phyloP scores from a whole-genome alignment of 1,139 yeast species.

The Lodderomyces parapsilosis region DNA sequence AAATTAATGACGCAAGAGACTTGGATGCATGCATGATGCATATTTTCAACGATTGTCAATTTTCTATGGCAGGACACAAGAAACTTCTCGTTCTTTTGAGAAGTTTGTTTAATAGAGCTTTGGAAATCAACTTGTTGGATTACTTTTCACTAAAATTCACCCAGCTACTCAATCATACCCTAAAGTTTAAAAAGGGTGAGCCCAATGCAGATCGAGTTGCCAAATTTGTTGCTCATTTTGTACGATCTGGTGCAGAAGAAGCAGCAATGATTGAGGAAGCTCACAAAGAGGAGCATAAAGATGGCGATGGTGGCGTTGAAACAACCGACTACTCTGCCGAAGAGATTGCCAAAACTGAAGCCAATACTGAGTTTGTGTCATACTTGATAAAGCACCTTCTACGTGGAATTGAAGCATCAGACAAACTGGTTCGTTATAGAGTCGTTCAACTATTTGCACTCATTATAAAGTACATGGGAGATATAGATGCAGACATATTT shows the following conservation, averaged over 20 bases:
- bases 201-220: slow-evolving; percentile 74
- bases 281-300: slow-evolving; percentile 21
- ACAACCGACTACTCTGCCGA: slow-evolving; percentile 14
- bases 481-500: slow-evolving; percentile 72
- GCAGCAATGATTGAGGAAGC: slow-evolving; percentile 28
- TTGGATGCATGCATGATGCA: slow-evolving; percentile 52
- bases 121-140: slow-evolving; percentile 50
- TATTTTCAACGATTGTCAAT: slow-evolving; percentile 81
- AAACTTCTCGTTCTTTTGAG: slow-evolving; percentile 66
- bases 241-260: slow-evolving; percentile 29
- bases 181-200: slow-evolving; percentile 71
- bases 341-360: slow-evolving; percentile 23
- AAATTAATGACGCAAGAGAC: slow-evolving; percentile 25
- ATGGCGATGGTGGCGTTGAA: slow-evolving; percentile 19
- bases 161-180: slow-evolving; percentile 58
- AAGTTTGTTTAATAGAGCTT: slow-evolving; percentile 57
- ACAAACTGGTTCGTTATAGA: slow-evolving; percentile 75
- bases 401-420: slow-evolving; percentile 75
- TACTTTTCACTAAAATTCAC: slow-evolving; percentile 62
- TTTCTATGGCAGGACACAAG: slow-evolving; percentile 70
- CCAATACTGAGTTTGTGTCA: slow-evolving; percentile 50
- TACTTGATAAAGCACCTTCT: slow-evolving; percentile 63
- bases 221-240: slow-evolving; percentile 69
- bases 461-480: slow-evolving; percentile 70
- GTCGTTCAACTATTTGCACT: slow-evolving; percentile 77